A percentile compares a stretch with the other conserved stretches of the same genome.
phyloP scores from a whole-genome alignment of 2,329 filamentous ascomycete species.

The Pseudopithomyces maydicus region DNA sequence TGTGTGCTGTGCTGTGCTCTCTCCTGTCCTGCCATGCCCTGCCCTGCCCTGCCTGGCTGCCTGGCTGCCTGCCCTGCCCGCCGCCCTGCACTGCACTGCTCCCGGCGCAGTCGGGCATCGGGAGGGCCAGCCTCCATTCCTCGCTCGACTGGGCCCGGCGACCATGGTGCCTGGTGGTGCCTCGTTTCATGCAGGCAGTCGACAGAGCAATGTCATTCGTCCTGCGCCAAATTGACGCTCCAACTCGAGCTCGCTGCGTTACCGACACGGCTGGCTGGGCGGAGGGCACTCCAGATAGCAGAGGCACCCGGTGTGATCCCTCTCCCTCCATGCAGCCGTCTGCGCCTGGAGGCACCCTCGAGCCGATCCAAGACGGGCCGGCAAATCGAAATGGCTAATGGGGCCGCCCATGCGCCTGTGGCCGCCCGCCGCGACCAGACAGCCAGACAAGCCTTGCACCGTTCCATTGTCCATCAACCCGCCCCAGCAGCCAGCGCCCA shows the following conservation, averaged over 20 bases:
- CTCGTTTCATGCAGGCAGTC: conserved; percentile 38
- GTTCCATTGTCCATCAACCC: not conserved
- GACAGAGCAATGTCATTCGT: conserved; percentile 30
- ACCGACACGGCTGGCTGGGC: conserved; percentile 29
- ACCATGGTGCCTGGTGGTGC: conserved; percentile 31
- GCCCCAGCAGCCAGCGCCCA: no score
- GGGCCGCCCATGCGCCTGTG: not conserved
- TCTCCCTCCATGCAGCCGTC: not conserved
- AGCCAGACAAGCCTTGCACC: conserved; percentile 1
- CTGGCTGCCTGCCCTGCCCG: not conserved
- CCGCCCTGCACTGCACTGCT: not conserved
- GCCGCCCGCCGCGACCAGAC: not conserved
- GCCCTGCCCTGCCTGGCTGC: not conserved
- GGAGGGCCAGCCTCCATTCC: conserved; percentile 1
- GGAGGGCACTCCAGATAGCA: not conserved
- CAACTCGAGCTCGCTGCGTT: conserved; percentile 20
- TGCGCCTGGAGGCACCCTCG: not conserved
- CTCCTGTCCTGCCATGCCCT: no score
- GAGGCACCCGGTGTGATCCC: not conserved
- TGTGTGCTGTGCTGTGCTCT: no score
- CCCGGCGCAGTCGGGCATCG: not conserved
- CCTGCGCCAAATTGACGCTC: conserved; percentile 22
- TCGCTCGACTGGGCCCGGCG: conserved; percentile 13
- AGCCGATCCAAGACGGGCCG: not conserved
- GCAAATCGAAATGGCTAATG: conserved; percentile 3